Percentiles rank a stretch among this genome's conserved stretches.
phyloP scores from a whole-genome alignment of 495 filamentous ascomycete genomes.

The Daldinia bambusicola region DNA sequence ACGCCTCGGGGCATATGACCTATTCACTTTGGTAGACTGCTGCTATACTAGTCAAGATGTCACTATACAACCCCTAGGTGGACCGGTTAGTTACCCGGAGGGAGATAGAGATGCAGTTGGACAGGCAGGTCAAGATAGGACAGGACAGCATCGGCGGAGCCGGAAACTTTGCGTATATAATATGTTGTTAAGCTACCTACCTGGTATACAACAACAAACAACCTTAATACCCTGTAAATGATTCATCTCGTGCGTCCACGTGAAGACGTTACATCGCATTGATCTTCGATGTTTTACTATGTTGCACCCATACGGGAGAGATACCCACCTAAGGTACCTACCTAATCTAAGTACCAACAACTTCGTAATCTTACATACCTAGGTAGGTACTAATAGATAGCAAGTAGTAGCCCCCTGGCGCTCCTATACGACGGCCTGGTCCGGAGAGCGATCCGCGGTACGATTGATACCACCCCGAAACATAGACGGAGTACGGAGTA shows the following conservation, averaged over 20 bases:
- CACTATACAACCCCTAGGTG: constrained; percentile 1
- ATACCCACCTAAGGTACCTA: no score
- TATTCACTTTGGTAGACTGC: background rate
- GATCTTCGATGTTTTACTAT: background rate
- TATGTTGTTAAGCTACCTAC: constrained; percentile 8
- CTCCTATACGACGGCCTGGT: background rate
- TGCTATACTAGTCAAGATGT: constrained; percentile 8
- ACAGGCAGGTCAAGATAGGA: background rate
- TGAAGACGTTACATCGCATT: background rate
- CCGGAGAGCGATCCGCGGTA: background rate
- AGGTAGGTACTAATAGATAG: no score
- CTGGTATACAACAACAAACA: background rate
- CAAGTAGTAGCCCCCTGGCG: no score
- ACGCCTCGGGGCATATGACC: constrained; percentile 4
- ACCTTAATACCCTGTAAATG: constrained; percentile 3
- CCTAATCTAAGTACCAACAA: no score
- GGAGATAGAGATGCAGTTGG: background rate
- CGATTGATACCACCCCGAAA: background rate
- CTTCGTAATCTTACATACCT: no score
- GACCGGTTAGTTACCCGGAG: background rate
- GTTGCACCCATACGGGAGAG: background rate
- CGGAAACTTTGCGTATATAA: constrained; percentile 2
- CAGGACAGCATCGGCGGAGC: background rate
- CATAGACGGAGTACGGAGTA: constrained; percentile 4
- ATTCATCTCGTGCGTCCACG: background rate